These are phyloP conservation scores for Pleurotus platypus DNA, from an alignment of 768 basidiomycete genomes.

Conservation along the genomic window DNA sequence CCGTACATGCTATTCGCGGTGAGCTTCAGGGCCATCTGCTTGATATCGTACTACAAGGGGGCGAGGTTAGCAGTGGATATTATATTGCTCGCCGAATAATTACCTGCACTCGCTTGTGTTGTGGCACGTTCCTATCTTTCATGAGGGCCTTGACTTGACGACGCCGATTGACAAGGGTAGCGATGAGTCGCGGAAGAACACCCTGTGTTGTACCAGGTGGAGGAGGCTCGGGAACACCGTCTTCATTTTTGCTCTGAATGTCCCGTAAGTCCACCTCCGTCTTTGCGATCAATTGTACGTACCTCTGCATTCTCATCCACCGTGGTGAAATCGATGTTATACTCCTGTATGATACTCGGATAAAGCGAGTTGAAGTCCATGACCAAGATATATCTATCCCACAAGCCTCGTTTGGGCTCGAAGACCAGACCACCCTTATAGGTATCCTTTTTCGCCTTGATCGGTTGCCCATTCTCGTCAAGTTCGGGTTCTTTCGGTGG, in stretches of 20 bases:
- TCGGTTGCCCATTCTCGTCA: slow-evolving; percentile 54
- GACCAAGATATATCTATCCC: slow-evolving; percentile 96
- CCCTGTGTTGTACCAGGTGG: slow-evolving; percentile 68
- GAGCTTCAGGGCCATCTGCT: slow-evolving; percentile 93
- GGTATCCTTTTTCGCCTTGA: slow-evolving; percentile 82
- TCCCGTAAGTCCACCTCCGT: slow-evolving; percentile 19
- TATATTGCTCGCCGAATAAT: slow-evolving; percentile 7
- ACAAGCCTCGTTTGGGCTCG: slow-evolving; percentile 91
- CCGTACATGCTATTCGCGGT: slow-evolving; percentile 99
- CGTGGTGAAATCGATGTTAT: slow-evolving; percentile 98
- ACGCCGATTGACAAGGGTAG: slow-evolving; percentile 90
- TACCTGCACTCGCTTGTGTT: slow-evolving; percentile 82
- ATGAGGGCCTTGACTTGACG: slow-evolving; percentile 89
- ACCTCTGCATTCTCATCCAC: slow-evolving; percentile 70
- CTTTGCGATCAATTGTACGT: slow-evolving; percentile 11
- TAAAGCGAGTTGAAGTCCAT: slow-evolving; percentile 99
- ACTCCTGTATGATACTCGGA: slow-evolving; percentile 99
- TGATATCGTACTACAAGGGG: slow-evolving; percentile 80
- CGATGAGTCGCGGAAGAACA: slow-evolving; percentile 94
- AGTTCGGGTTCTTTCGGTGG: slow-evolving; percentile 49
- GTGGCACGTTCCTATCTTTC: slow-evolving; percentile 78
- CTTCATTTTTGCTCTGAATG: slow-evolving; percentile 44
- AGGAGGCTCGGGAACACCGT: slow-evolving; percentile 89
- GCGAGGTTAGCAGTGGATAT: neutral
- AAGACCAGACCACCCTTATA: slow-evolving; percentile 99